Percentiles rank a stretch among this genome's conserved stretches.
Evolutionary conservation across 495 filamentous ascomycete species (phyloP).

Genomic region (Hypomontagnella submonticulosa): DNA sequence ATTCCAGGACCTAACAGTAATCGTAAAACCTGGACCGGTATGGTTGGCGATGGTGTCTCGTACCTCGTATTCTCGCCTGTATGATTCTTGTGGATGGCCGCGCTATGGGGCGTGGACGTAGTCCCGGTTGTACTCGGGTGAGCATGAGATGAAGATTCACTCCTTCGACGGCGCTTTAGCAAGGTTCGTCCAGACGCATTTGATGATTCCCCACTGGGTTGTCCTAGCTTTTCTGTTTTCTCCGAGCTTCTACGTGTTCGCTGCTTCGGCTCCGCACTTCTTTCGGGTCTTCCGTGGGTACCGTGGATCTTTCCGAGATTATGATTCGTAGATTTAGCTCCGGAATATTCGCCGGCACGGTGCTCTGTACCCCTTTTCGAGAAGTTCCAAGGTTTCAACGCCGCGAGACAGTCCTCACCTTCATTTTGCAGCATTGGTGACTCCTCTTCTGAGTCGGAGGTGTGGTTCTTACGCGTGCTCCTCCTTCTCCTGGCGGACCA

Average conservation of each 20-base stretch:
- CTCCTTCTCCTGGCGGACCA: conserved; percentile 20
- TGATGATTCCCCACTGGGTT: background rate
- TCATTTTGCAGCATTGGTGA: background rate
- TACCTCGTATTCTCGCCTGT: conserved; percentile 19
- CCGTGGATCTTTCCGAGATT: background rate
- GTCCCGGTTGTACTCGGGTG: conserved; percentile 19
- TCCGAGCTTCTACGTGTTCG: background rate
- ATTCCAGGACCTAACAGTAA: conserved; percentile 19
- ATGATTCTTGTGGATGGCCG: conserved; percentile 4
- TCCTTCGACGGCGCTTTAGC: conserved; percentile 13
- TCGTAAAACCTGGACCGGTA: conserved; percentile 32
- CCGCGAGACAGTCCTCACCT: background rate
- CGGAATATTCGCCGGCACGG: background rate
- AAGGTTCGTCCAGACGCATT: conserved; percentile 10
- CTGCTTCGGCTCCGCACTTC: background rate
- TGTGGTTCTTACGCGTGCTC: background rate
- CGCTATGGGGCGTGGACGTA: conserved; percentile 25
- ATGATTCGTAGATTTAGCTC: background rate
- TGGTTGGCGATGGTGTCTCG: conserved; percentile 34
- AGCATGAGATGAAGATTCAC: conserved; percentile 20
- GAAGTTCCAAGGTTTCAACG: background rate
- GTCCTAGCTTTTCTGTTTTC: conserved; percentile 10
- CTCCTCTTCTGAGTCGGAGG: background rate
- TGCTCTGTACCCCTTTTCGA: background rate
- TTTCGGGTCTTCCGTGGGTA: background rate